Percentiles rank a stretch among this genome's conserved stretches.
phyloP scores from a whole-genome alignment of 2,329 filamentous ascomycete species.

The Fusarium camptoceras region DNA sequence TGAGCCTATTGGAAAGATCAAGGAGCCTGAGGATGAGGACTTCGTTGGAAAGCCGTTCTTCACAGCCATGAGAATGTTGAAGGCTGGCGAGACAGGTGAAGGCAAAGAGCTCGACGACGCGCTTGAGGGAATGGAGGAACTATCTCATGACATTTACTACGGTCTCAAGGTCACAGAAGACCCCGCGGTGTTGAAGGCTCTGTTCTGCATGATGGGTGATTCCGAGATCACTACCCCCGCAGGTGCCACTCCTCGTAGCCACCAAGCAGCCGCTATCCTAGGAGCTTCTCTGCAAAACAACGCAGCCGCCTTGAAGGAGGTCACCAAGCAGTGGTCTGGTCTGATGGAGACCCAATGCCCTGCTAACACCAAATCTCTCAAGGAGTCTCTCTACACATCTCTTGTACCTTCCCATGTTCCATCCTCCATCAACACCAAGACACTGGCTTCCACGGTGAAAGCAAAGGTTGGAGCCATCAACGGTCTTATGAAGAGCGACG shows the following conservation, averaged over 20 bases:
- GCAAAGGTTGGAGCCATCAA: constrained; percentile 64
- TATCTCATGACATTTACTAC: constrained; percentile 77
- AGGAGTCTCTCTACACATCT: constrained; percentile 56
- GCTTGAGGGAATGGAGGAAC: constrained; percentile 69
- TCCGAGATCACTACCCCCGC: constrained; percentile 41
- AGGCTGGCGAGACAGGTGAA: constrained; percentile 53
- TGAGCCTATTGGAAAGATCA: constrained; percentile 67
- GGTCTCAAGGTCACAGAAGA: constrained; percentile 72
- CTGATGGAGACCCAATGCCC: constrained; percentile 57
- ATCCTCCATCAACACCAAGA: constrained; percentile 41
- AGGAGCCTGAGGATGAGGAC: constrained; percentile 57
- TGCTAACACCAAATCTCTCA: constrained; percentile 47
- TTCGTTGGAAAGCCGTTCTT: constrained; percentile 48
- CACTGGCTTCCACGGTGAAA: constrained; percentile 48
- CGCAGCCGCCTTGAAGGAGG: constrained; percentile 66
- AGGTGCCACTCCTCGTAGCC: constrained; percentile 55
- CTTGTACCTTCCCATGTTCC: constrained; percentile 50
- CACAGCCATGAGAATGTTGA: constrained; percentile 62
- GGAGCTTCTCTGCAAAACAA: constrained; percentile 73
- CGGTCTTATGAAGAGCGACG: constrained; percentile 66
- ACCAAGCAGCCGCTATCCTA: constrained; percentile 68
- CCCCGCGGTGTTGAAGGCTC: constrained; percentile 61
- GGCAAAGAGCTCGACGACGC: constrained; percentile 59
- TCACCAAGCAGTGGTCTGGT: constrained; percentile 61
- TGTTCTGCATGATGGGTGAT: constrained; percentile 66